Base-by-base conservation (phyloP, 495 filamentous ascomycete genomes). In the Hypoxylon trugodes region DNA sequence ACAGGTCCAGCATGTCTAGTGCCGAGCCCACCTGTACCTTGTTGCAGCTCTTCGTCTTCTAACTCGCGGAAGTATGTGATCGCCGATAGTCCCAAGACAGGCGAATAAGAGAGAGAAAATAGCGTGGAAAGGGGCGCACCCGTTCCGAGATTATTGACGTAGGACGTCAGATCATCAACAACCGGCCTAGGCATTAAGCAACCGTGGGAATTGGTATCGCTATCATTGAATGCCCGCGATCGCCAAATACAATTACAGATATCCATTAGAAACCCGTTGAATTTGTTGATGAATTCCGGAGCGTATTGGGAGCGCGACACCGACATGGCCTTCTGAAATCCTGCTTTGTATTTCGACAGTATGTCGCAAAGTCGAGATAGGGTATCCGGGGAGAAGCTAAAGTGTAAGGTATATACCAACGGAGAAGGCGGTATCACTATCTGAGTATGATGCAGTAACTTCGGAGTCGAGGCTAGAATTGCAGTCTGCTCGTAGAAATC, bases 261-360 rank as follows among this genome's bases (percentile, higher is more conserved):
- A 68, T 97, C 93, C 89, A 95, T 95, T 25, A 96, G 81, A 67
- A 89, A 92, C 6, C 89, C 89, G 72, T 97, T 97, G 77, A 95
- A 94, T 16, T 83, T 79, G 36, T 85, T 81, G 48, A 92, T 84
- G 65, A 82, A 85, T 61, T 74, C 76, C 42, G 74, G 80, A 61
- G 77, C 83, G 58, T 77, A 82, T 45, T 56, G 73, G 50, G 52
- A 76, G 7, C 63, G 77, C 30, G 48, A 69, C 50, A 65, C 58
- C 9, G 67, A 13, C 73, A 89, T 82, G 60, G 87, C 84, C 4
- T 75, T 73, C 70, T 96, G 91, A 69, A 94, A 93, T 1, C 89
- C 86, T 5, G 76, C 77, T 69, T 96, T 96, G 75, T 93, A 91
- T 55, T 70, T 66, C n/a, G 82, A 74, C n/a, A 86, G 66, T 15